phyloP scores from a whole-genome alignment of 768 basidiomycete genomes.

The Lactarius psammicola region DNA sequence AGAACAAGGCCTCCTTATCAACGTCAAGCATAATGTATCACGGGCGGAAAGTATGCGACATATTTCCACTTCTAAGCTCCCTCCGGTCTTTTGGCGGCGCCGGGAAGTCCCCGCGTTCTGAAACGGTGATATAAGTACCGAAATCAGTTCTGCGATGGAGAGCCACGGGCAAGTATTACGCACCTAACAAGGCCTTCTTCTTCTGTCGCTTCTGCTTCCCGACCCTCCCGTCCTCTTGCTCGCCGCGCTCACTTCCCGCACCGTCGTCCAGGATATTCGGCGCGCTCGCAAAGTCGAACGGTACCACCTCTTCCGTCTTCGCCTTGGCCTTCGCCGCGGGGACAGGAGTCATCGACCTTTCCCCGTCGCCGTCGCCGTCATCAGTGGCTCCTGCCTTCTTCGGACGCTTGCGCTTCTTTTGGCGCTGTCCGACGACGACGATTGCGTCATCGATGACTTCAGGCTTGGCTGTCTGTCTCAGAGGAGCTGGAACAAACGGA shows the following conservation, averaged over 20 bases:
- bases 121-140: not conserved
- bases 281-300: conserved; percentile 66
- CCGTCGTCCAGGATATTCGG: conserved; percentile 77
- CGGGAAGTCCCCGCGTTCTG: conserved; percentile 35
- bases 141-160: not conserved
- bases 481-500: conserved; percentile 70
- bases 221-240: conserved; percentile 36
- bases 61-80: conserved; percentile 38
- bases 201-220: conserved; percentile 39
- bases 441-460: conserved; percentile 58
- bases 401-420: conserved; percentile 64
- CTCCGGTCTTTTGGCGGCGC: conserved; percentile 36
- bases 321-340: conserved; percentile 26
- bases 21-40: not conserved
- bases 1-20: not conserved
- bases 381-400: conserved; percentile 35
- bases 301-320: conserved; percentile 35
- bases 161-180: conserved; percentile 15
- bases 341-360: conserved; percentile 23
- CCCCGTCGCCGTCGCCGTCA: conserved; percentile 10
- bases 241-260: conserved; percentile 36
- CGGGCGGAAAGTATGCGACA: conserved; percentile 36
- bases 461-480: conserved; percentile 43
- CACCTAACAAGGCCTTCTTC: conserved; percentile 37
- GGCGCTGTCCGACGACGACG: conserved; percentile 67